Evolutionary conservation across 345 rosid genomes (phyloP).

Genomic region (Camelina laxa): DNA sequence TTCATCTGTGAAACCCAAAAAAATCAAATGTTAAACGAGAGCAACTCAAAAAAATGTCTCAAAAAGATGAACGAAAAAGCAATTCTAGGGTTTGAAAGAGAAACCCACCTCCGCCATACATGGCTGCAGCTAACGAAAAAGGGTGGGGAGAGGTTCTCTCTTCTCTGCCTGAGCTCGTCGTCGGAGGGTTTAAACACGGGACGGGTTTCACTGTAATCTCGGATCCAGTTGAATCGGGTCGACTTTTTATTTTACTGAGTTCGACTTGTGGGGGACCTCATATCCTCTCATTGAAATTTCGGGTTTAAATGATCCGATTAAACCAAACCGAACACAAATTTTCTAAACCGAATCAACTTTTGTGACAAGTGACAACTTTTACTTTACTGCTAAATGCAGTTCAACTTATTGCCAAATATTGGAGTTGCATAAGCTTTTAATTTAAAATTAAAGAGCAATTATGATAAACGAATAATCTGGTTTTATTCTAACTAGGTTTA

Average conservation of each 20-base stretch:
- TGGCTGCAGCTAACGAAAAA: conserved; percentile 44
- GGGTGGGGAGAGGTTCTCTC: conserved; percentile 27
- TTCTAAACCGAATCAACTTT: too few relatives aligned
- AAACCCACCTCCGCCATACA: conserved; percentile 97
- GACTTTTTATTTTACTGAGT: conserved; percentile 8
- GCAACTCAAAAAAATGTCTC: background rate
- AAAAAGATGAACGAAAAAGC: background rate
- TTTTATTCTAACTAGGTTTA: conserved; percentile 5
- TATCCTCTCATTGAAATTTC: background rate
- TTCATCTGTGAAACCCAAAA: conserved; percentile 69
- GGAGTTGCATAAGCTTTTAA: background rate
- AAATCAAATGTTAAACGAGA: conserved; percentile 4
- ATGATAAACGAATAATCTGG: background rate
- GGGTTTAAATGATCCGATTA: background rate
- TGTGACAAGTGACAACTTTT: too few relatives aligned
- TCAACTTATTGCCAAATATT: background rate
- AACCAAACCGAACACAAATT: too few relatives aligned
- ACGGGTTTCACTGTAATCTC: conserved; percentile 1
- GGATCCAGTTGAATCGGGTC: conserved; percentile 11
- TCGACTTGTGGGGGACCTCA: conserved; percentile 5
- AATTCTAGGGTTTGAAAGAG: conserved; percentile 1
- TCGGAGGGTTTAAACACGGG: conserved; percentile 30
- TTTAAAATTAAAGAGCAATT: conserved; percentile 1
- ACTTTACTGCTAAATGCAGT: too few relatives aligned
- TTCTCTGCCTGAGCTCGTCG: conserved; percentile 28